phyloP scores from a whole-genome alignment of 2,329 filamentous ascomycete species.

The Ceratocystis ficicola region DNA sequence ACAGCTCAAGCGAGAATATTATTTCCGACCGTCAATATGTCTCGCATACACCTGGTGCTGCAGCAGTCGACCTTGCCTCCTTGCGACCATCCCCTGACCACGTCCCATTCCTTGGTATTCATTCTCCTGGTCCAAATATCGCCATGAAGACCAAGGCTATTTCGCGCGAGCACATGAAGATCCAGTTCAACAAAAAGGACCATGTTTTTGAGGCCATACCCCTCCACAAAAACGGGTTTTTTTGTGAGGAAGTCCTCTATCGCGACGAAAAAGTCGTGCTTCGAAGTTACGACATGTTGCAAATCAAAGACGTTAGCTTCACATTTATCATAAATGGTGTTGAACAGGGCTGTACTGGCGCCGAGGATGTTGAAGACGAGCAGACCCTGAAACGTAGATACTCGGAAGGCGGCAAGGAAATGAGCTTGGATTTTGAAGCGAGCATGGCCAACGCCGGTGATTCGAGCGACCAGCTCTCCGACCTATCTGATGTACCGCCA shows the following conservation, averaged over 20 bases:
- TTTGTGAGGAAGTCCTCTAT: constrained; percentile 50
- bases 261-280: constrained; percentile 45
- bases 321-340: constrained; percentile 56
- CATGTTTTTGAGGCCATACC: constrained; percentile 53
- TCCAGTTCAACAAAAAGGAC: constrained; percentile 53
- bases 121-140: constrained; percentile 52
- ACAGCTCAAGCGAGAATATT: constrained; percentile 31
- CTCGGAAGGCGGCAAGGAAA: constrained; percentile 50
- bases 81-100: constrained; percentile 49
- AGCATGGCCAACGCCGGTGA: constrained; percentile 44
- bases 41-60: constrained; percentile 47
- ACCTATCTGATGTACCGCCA: constrained; percentile 23
- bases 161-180: constrained; percentile 60
- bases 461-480: constrained; percentile 42
- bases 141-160: constrained; percentile 57
- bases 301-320: constrained; percentile 60
- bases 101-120: constrained; percentile 57
- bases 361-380: constrained; percentile 44
- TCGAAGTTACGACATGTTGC: constrained; percentile 52
- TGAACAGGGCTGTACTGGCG: constrained; percentile 44
- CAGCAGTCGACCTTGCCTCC: constrained; percentile 46
- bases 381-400: constrained; percentile 38
- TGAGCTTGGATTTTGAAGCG: constrained; percentile 63
- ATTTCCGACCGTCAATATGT: constrained; percentile 49
- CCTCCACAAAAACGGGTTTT: constrained; percentile 55